Base-by-base conservation (phyloP, 129 eudicot genomes). In the Cynara cardunculus region DNA sequence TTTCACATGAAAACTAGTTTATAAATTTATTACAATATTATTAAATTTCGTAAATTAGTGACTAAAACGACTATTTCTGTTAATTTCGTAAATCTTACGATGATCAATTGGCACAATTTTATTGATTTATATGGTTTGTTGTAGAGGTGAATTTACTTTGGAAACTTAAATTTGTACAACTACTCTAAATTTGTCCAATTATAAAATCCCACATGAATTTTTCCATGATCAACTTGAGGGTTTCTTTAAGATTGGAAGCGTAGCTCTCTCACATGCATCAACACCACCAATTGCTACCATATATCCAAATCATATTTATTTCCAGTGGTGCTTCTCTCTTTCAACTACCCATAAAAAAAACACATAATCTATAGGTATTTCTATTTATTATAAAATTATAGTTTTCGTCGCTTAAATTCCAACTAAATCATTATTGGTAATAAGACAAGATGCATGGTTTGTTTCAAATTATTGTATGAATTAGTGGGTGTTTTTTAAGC, bases 181-280 rank as follows among this genome's bases (percentile, higher is more conserved):
- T 0, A 53, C 62, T 16, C 46, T 21, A 67, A 67, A 5, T 46
- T 74, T 66, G 61, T 80, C 71, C 65, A 72, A 72, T 30, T 13
- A 61, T 35, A 25, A 72, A 35, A 70, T 67, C 7, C 4, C 26
- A 56, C 32, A 72, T 65, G 74, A 25, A 75, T 59, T 64, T 81
- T 28, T 67, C 24, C 26, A n/a, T 79, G 66, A 46, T 67, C 85
- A 82, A 82, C 81, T 81, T 44, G 81, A 19, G 10, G 24, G 22
- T 76, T 75, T 69, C 18, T 19, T 69, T 68, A 44, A 67, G 49
- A 69, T 34, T 34, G 64, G 71, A 75, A 56, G 62, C 85, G 9
- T 31, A 67, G 75, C 71, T 81, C 49, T 68, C 69, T 75, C 81
- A 69, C 77, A 82, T 82, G 77, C 46, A 31, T 19, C 81, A 75